Percentiles rank a stretch among this genome's conserved stretches.
Evolutionary conservation across 1,139 yeast species (phyloP).

Genomic region (Hanseniaspora gamundiae): DNA sequence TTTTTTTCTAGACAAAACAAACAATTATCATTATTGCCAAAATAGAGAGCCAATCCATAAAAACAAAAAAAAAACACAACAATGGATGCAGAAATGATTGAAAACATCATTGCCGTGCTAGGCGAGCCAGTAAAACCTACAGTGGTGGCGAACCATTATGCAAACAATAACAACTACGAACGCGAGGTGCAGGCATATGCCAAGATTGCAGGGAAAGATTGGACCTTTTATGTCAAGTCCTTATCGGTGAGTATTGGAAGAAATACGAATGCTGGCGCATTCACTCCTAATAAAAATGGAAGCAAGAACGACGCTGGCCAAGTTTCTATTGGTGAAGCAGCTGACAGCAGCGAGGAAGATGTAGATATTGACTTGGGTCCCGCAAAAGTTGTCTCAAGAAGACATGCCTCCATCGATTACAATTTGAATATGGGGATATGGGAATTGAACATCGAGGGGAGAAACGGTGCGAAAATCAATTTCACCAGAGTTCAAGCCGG

Average conservation of each 20-base stretch:
- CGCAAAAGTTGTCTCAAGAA: constrained; percentile 85
- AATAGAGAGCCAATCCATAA: neutral
- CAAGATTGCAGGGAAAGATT: constrained; percentile 80
- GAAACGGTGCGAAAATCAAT: constrained; percentile 90
- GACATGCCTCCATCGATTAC: constrained; percentile 75
- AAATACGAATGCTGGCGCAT: constrained; percentile 44
- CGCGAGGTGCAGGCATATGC: constrained; percentile 94
- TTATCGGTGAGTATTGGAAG: constrained; percentile 73
- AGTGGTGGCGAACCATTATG: constrained; percentile 35
- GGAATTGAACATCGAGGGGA: constrained; percentile 74
- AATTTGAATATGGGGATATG: constrained; percentile 66
- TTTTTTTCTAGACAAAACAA: too few species aligned
- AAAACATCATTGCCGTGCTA: constrained; percentile 33
- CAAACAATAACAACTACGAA: constrained; percentile 64
- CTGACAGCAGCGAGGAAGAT: constrained; percentile 10
- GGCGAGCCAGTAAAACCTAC: constrained; percentile 34
- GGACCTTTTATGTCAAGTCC: constrained; percentile 92
- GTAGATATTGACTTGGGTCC: constrained; percentile 93
- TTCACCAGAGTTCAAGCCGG: constrained; percentile 45
- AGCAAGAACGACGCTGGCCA: constrained; percentile 10
- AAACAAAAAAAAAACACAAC: constrained; percentile 1
- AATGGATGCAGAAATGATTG: constrained; percentile 27
- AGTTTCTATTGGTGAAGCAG: constrained; percentile 8
- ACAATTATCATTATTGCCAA: too few species aligned
- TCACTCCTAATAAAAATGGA: constrained; percentile 2